Base-by-base conservation (phyloP, 306 rosid species). In the Inga leiocalycina region DNA sequence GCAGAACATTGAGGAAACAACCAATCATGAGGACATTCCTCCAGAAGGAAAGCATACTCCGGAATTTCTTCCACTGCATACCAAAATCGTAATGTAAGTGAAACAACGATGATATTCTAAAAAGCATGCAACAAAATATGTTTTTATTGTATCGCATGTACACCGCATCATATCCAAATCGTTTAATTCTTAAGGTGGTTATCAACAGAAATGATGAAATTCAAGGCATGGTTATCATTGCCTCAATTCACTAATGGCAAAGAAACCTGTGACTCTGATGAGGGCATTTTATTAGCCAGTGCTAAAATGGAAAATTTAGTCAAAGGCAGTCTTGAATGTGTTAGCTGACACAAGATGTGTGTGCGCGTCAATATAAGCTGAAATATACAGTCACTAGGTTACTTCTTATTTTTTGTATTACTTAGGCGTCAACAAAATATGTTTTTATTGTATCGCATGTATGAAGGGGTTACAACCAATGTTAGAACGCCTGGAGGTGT, bases 1-100 rank as follows among this genome's bases (percentile, higher is more conserved):
- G 99, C 98, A 75, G 97, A 94, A 86, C 99, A 96, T 67, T 88
- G 98, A 83, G 97, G 97, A 87, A 96, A 94, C 80, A 96, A 80
- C 99, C 99, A 96, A 89, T 96, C 99, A 35, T 96, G 99, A 59
- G 98, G 97, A 84, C 97, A 94, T 82, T 93, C 99, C 85, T 96
- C 94, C 79, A 96, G 75, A 71, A 92, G 92, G 86, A 92, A 94
- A 86, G 94, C 84, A 77, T 77, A 79, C 72, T 90, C 95, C 4
- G 97, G 88, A 84, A 89, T 88, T 78, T 92, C 93, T 41, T 76
- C 82, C 88, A 91, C 99, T 96, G 93, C 88, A 88, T 71, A 76
- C 27, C 72, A 51, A 74, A 51, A 85, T 79, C 71, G 80, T 41
- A 46, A 79, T 39, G 79, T 75, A 57, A 45, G 77, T 61, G 57